phyloP scores from a whole-genome alignment of 2,329 filamentous ascomycete genomes.

The Sporothrix inflata region DNA sequence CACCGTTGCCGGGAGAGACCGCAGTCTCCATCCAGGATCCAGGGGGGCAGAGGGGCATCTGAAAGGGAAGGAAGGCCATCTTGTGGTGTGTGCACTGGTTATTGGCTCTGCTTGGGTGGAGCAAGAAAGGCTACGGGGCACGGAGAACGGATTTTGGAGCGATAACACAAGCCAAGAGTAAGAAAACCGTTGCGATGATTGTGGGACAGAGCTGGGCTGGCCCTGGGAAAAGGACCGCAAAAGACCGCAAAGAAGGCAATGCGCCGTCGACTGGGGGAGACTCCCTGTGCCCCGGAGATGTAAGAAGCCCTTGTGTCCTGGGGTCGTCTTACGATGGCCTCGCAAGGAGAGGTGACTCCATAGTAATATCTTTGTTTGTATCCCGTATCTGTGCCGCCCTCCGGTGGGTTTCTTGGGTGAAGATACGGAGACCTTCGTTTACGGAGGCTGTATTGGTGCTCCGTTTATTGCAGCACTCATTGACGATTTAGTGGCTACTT shows the following conservation, averaged over 20 bases:
- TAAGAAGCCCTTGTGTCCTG: neutral
- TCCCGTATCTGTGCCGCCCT: conserved; percentile 1
- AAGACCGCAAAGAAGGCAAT: neutral
- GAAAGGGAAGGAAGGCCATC: neutral
- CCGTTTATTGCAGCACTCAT: neutral
- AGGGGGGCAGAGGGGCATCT: neutral
- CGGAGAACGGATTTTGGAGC: neutral
- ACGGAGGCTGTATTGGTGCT: neutral
- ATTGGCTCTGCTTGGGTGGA: neutral
- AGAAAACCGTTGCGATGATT: neutral
- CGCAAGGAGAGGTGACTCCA: neutral
- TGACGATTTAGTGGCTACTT: too few species aligned
- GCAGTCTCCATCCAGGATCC: neutral
- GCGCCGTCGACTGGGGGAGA: neutral
- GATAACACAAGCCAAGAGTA: neutral
- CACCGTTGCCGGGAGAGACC: neutral
- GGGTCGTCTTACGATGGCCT: neutral
- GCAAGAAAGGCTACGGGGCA: neutral
- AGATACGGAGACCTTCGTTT: neutral
- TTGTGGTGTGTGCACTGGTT: neutral
- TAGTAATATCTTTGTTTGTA: neutral
- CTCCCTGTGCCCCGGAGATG: neutral
- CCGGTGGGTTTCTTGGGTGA: neutral
- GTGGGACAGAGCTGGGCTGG: neutral
- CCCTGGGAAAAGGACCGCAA: neutral